phyloP scores from a whole-genome alignment of 2,329 filamentous ascomycete genomes.

The Trichophyton mentagrophytes region DNA sequence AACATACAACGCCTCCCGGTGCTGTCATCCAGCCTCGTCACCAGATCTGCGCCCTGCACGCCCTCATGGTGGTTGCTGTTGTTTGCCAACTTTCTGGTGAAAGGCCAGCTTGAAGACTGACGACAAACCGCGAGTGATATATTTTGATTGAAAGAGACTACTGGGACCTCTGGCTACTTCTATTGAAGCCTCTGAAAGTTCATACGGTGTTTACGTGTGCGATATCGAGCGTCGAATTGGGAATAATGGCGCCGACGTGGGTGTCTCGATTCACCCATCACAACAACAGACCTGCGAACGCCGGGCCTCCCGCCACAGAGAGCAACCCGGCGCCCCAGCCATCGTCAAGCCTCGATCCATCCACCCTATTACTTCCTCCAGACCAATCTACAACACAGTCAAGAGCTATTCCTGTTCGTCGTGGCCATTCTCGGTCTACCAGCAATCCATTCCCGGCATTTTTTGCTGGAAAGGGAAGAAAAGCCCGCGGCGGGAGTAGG shows the following conservation, averaged over 20 bases:
- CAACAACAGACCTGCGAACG: background rate
- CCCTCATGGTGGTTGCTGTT: background rate
- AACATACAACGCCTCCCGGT: background rate
- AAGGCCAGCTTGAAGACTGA: background rate
- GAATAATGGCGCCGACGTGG: background rate
- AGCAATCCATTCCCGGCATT: slow-evolving; percentile 69
- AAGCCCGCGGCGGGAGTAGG: slow-evolving; percentile 39
- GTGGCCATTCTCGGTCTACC: slow-evolving; percentile 51
- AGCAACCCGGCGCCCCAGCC: background rate
- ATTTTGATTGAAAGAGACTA: background rate
- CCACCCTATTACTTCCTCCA: background rate
- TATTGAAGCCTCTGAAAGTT: background rate
- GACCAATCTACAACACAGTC: background rate
- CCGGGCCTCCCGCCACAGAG: background rate
- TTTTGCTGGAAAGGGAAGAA: slow-evolving; percentile 46
- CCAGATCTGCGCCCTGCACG: background rate
- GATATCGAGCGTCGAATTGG: background rate
- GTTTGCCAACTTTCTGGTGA: background rate
- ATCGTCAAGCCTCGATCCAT: background rate
- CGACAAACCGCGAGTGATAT: background rate
- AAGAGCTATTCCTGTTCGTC: slow-evolving; percentile 8
- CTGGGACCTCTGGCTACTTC: background rate
- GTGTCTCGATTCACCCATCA: background rate
- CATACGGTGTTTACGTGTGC: too few species aligned
- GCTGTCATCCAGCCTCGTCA: background rate